Conservation (phyloP, 305 asterid genomes). For the Plantago lanceolata region DNA sequence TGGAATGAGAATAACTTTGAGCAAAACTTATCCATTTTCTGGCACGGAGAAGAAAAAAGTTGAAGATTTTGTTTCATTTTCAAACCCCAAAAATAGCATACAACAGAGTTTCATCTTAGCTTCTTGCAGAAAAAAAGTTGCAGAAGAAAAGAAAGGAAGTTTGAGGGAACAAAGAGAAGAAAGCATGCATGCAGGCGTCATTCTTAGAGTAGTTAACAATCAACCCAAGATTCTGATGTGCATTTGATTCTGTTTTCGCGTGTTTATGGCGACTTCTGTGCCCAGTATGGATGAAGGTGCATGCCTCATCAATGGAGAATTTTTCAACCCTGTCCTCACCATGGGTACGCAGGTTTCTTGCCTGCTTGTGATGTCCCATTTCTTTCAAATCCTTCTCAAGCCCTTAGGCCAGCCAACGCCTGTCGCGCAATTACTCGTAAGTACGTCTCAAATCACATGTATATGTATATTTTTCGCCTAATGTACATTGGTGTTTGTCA, state of each 20-base stretch:
- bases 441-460: constrained; percentile 50
- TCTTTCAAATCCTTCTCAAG: constrained; percentile 74
- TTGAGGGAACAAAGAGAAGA: neutral
- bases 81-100: constrained; percentile 1
- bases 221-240: neutral
- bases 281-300: constrained; percentile 46
- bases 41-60: neutral
- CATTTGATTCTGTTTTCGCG: neutral
- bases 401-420: constrained; percentile 94
- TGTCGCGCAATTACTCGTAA: constrained; percentile 95
- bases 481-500: neutral
- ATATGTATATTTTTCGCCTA: neutral
- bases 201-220: neutral
- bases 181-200: constrained; percentile 1
- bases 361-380: constrained; percentile 86
- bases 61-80: neutral
- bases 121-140: neutral
- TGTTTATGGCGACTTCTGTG: neutral
- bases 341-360: constrained; percentile 79
- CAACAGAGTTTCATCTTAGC: neutral
- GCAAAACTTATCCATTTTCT: constrained; percentile 8
- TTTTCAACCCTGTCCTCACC: constrained; percentile 76
- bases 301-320: constrained; percentile 43
- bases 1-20: neutral
- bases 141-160: neutral